Evolutionary conservation across 1,284 basidiomycete species (phyloP).

Genomic region (Apiotrichum laibachii): DNA sequence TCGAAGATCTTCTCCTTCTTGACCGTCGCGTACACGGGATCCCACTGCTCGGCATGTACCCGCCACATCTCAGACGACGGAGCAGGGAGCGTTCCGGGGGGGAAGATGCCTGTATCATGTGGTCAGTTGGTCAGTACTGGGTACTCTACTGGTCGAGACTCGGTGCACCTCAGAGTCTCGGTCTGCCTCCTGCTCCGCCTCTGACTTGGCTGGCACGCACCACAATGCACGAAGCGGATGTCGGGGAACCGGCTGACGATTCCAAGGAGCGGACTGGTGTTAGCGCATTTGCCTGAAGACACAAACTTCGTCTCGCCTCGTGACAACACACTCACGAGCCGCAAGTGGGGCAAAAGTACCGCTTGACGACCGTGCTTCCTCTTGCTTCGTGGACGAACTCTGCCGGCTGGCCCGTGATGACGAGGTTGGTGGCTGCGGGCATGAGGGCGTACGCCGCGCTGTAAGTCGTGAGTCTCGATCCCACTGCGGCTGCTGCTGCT

Average conservation of each 20-base stretch:
- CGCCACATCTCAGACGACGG: slow-evolving; percentile 7
- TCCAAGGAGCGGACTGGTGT: background rate
- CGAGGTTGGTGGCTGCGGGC: background rate
- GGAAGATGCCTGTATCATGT: slow-evolving; percentile 8
- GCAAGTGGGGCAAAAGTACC: slow-evolving; percentile 1
- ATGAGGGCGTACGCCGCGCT: background rate
- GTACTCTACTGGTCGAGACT: too few species aligned
- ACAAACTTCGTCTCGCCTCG: too few species aligned
- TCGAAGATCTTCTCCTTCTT: background rate
- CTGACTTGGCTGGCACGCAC: background rate
- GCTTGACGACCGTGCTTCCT: background rate
- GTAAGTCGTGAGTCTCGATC: background rate
- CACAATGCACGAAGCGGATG: background rate
- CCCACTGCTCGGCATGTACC: slow-evolving; percentile 5
- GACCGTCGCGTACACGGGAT: background rate
- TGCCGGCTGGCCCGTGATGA: background rate
- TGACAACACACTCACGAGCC: slow-evolving; percentile 3
- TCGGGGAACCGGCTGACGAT: background rate
- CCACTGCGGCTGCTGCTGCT: too few species aligned
- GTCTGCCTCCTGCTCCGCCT: too few species aligned
- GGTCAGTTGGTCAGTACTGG: too few species aligned
- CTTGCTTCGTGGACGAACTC: background rate
- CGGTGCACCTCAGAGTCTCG: too few species aligned
- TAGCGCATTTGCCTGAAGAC: too few species aligned
- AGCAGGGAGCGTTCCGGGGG: slow-evolving; percentile 2